phyloP scores from a whole-genome alignment of 495 filamentous ascomycete genomes.

The Xylaria venustula region DNA sequence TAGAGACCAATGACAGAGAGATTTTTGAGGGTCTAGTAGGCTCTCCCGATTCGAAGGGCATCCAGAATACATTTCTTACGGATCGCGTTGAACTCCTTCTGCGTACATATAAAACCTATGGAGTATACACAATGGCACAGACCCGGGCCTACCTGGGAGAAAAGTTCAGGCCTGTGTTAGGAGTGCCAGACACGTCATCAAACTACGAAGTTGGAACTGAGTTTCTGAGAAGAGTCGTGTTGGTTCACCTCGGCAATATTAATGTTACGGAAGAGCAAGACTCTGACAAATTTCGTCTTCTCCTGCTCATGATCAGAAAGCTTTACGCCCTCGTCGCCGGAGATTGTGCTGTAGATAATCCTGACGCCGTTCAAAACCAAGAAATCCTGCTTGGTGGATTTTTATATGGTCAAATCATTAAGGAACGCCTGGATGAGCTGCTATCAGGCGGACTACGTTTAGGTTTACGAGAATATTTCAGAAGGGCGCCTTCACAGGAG shows the following conservation, averaged over 20 bases:
- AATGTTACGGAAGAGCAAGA: constrained; percentile 80
- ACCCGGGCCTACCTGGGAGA: constrained; percentile 81
- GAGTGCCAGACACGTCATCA: constrained; percentile 72
- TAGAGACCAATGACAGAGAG: constrained; percentile 93
- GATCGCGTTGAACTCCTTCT: constrained; percentile 91
- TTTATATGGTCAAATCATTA: constrained; percentile 90
- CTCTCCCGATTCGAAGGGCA: constrained; percentile 65
- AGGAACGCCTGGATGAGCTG: constrained; percentile 90
- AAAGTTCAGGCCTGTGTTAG: constrained; percentile 84
- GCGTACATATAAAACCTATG: constrained; percentile 88
- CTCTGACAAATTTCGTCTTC: constrained; percentile 87
- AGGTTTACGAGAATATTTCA: constrained; percentile 67
- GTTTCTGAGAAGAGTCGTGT: constrained; percentile 83
- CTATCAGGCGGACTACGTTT: constrained; percentile 62
- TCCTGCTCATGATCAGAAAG: constrained; percentile 95
- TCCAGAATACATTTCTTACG: constrained; percentile 87
- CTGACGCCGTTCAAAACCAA: constrained; percentile 92
- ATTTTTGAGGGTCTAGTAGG: constrained; percentile 91
- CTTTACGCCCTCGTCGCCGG: constrained; percentile 89
- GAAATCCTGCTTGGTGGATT: constrained; percentile 91
- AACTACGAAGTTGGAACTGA: constrained; percentile 87
- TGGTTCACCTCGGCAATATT: constrained; percentile 82
- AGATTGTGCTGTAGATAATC: constrained; percentile 90
- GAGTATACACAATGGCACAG: constrained; percentile 70
- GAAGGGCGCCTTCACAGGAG: constrained; percentile 56